Conservation (phyloP, 768 basidiomycete species). For the Hygrocybe coccinea region DNA sequence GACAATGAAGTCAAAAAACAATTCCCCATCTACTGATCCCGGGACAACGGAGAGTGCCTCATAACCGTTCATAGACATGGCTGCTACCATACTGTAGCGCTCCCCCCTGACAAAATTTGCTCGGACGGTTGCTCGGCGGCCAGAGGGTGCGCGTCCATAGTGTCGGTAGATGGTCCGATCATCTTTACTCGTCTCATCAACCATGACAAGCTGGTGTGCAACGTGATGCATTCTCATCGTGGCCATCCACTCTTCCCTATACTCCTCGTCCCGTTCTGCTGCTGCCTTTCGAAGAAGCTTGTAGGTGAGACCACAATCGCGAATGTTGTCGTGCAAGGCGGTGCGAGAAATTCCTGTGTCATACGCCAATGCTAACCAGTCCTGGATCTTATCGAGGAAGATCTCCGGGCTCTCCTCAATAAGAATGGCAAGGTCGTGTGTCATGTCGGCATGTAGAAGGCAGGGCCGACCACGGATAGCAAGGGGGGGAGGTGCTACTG, state of each 20-base stretch:
- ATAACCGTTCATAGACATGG: conserved; percentile 24
- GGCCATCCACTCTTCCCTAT: conserved; percentile 7
- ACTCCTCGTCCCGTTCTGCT: not conserved
- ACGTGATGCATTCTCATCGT: conserved; percentile 8
- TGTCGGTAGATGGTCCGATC: conserved; percentile 22
- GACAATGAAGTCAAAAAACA: conserved; percentile 30
- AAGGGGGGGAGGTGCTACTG: not conserved
- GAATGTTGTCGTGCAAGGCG: conserved; percentile 12
- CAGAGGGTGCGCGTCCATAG: conserved; percentile 22
- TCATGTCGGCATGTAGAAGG: conserved; percentile 5
- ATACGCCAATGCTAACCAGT: conserved; percentile 18
- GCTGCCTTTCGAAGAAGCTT: conserved; percentile 8
- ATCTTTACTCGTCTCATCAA: conserved; percentile 32
- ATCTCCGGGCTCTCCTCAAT: conserved; percentile 14
- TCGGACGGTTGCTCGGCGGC: conserved; percentile 12
- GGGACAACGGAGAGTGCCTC: conserved; percentile 19
- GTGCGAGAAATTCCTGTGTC: conserved; percentile 14
- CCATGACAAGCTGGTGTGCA: conserved; percentile 21
- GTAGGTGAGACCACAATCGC: conserved; percentile 20
- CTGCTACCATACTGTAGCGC: conserved; percentile 24
- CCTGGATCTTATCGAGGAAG: conserved; percentile 21
- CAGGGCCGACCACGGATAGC: conserved; percentile 6
- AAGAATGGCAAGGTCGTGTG: conserved; percentile 7
- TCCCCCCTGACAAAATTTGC: conserved; percentile 21
- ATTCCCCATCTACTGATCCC: conserved; percentile 25